Percentiles rank a stretch among this genome's conserved stretches.
Evolutionary conservation across 306 rosid species (phyloP).

Genomic region (Spatholobus suberectus): DNA sequence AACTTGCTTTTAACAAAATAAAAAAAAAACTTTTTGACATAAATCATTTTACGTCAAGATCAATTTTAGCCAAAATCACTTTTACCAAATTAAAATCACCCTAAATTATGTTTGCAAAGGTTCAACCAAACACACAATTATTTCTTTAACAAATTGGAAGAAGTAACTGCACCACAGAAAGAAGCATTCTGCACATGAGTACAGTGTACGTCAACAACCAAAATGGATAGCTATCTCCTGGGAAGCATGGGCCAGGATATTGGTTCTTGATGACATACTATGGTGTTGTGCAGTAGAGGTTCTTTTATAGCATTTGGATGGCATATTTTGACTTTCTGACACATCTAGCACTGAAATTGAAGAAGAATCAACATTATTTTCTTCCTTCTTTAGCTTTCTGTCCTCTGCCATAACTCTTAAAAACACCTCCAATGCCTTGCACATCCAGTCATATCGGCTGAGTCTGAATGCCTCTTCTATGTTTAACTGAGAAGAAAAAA

Average conservation of each 20-base stretch:
- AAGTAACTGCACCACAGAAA: too few species aligned
- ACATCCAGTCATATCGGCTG: conserved; percentile 89
- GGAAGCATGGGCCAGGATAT: conserved; percentile 39
- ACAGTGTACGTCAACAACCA: too few species aligned
- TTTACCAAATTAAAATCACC: not conserved
- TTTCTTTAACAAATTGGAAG: not conserved
- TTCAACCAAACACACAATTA: not conserved
- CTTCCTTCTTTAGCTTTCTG: conserved; percentile 15
- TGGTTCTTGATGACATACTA: conserved; percentile 40
- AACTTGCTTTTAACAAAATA: not conserved
- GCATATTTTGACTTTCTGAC: conserved; percentile 49
- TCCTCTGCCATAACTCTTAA: conserved; percentile 57
- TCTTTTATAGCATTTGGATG: conserved; percentile 51
- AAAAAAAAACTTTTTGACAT: not conserved
- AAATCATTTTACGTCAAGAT: not conserved
- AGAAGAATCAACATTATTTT: conserved; percentile 20
- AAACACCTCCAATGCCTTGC: conserved; percentile 66
- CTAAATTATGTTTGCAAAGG: not conserved
- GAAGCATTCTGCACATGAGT: not conserved
- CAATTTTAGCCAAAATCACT: not conserved
- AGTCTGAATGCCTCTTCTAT: conserved; percentile 66
- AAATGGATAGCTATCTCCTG: conserved; percentile 56
- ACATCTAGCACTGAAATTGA: conserved; percentile 38
- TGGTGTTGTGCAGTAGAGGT: conserved; percentile 48
- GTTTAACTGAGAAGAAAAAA: conserved; percentile 50